Evolutionary conservation across 306 rosid genomes (phyloP).

Genomic region (Alnus glutinosa): DNA sequence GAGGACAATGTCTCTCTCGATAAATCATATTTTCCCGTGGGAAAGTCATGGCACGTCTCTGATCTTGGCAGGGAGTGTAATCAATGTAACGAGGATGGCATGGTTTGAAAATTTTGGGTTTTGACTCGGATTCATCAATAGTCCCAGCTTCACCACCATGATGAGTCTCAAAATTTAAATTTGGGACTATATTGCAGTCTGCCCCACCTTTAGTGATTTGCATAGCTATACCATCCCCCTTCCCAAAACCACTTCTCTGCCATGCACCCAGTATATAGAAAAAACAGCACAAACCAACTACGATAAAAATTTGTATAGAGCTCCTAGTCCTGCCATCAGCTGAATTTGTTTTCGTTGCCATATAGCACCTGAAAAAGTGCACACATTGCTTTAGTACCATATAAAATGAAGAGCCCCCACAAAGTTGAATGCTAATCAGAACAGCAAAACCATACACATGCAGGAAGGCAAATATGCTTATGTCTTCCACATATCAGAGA

Average conservation of each 20-base stretch:
- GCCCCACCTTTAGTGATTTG: constrained; percentile 63
- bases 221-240: constrained; percentile 86
- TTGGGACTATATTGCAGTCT: constrained; percentile 60
- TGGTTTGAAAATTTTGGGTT: constrained; percentile 58
- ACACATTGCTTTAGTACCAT: constrained; percentile 13
- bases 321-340: constrained; percentile 86
- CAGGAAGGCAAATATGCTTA: background rate
- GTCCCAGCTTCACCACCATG: constrained; percentile 70
- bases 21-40: constrained; percentile 79
- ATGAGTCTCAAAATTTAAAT: constrained; percentile 81
- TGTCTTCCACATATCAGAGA: background rate
- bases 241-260: constrained; percentile 96
- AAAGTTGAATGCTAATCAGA: background rate
- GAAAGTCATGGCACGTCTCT: constrained; percentile 89
- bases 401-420: background rate
- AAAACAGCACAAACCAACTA: constrained; percentile 83
- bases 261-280: constrained; percentile 92
- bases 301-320: constrained; percentile 75
- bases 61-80: constrained; percentile 98
- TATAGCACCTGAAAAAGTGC: constrained; percentile 44
- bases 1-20: constrained; percentile 91
- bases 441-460: constrained; percentile 7
- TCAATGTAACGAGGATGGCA: constrained; percentile 55
- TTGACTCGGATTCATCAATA: constrained; percentile 48
- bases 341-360: constrained; percentile 69